A percentile compares a stretch with the other conserved stretches of the same genome.
phyloP scores from a whole-genome alignment of 345 rosid genomes.

The Lumnitzera racemosa region DNA sequence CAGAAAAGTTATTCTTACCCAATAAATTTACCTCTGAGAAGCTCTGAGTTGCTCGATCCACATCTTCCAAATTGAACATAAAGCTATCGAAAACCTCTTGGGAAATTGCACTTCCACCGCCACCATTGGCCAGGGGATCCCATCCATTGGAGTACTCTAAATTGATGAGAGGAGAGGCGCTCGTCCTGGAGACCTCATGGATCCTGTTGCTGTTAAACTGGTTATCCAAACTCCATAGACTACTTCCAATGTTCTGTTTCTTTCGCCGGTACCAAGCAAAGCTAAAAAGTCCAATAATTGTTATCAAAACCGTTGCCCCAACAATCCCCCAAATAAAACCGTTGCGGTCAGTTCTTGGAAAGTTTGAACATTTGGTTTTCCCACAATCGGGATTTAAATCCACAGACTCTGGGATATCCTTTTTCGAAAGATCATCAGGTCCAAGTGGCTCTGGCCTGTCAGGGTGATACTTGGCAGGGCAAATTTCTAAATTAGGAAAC shows the following conservation, averaged over 20 bases:
- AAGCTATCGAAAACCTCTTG: slow-evolving; percentile 86
- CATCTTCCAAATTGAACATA: slow-evolving; percentile 87
- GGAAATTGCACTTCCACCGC: slow-evolving; percentile 41
- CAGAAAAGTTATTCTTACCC: slow-evolving; percentile 69
- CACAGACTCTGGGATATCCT: slow-evolving; percentile 62
- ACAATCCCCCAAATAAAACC: slow-evolving; percentile 43
- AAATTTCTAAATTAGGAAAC: slow-evolving; percentile 41
- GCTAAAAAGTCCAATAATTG: slow-evolving; percentile 36
- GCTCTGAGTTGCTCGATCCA: slow-evolving; percentile 89
- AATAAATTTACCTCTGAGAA: slow-evolving; percentile 72
- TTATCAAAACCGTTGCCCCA: slow-evolving; percentile 31
- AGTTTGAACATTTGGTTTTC: slow-evolving; percentile 22
- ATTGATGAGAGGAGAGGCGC: slow-evolving; percentile 70
- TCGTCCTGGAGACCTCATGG: slow-evolving; percentile 50
- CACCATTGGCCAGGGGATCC: slow-evolving; percentile 79
- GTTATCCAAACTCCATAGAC: slow-evolving; percentile 45
- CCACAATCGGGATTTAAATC: slow-evolving; percentile 42
- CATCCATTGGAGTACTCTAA: slow-evolving; percentile 88
- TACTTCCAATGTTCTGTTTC: slow-evolving; percentile 69
- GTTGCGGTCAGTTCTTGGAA: slow-evolving; percentile 22
- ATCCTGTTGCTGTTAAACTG: slow-evolving; percentile 59
- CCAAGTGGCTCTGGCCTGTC: slow-evolving; percentile 62
- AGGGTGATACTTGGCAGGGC: slow-evolving; percentile 34
- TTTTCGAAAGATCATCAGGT: slow-evolving; percentile 32
- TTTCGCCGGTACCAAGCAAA: slow-evolving; percentile 50